Percentiles rank a stretch among this genome's conserved stretches.
These are phyloP conservation scores for Exophiala calicioides DNA, from an alignment of 2,329 filamentous ascomycete genomes.

Conservation along the genomic window DNA sequence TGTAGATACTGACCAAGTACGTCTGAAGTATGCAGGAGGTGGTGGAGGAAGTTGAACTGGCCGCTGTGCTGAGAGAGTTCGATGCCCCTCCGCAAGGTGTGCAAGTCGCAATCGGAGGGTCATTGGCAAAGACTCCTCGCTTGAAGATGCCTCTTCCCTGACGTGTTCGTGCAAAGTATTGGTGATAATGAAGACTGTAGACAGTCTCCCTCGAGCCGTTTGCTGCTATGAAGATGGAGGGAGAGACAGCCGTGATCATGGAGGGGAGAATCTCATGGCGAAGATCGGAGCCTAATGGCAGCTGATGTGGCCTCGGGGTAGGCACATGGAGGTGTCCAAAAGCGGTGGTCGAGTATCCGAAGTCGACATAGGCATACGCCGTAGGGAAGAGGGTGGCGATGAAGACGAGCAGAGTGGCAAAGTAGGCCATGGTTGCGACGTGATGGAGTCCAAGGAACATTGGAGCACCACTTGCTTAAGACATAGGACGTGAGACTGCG, in stretches of 20 bases:
- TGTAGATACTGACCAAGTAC: constrained; percentile 17
- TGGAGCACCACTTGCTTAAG: neutral
- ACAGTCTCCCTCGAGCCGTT: constrained; percentile 24
- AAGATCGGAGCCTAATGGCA: constrained; percentile 21
- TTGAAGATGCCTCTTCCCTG: constrained; percentile 23
- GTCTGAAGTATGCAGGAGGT: constrained; percentile 16
- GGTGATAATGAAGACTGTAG: constrained; percentile 28
- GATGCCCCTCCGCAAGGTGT: constrained; percentile 22
- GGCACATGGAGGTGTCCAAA: constrained; percentile 15
- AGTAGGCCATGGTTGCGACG: constrained; percentile 7
- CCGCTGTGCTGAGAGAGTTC: neutral
- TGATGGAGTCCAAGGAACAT: constrained; percentile 1
- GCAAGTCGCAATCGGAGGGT: constrained; percentile 28
- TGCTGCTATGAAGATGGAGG: constrained; percentile 18
- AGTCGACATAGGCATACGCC: constrained; percentile 24
- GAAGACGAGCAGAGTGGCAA: constrained; percentile 12
- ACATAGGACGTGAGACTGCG: neutral
- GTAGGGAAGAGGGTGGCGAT: constrained; percentile 11
- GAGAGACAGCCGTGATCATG: constrained; percentile 28
- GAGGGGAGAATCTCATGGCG: constrained; percentile 24
- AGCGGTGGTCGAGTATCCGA: constrained; percentile 23
- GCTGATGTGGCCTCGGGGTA: constrained; percentile 26
- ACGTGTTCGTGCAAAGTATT: constrained; percentile 22
- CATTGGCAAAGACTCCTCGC: constrained; percentile 26
- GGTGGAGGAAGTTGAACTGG: constrained; percentile 6